Base-by-base conservation (phyloP, 345 rosid species). In the Salix exigua region DNA sequence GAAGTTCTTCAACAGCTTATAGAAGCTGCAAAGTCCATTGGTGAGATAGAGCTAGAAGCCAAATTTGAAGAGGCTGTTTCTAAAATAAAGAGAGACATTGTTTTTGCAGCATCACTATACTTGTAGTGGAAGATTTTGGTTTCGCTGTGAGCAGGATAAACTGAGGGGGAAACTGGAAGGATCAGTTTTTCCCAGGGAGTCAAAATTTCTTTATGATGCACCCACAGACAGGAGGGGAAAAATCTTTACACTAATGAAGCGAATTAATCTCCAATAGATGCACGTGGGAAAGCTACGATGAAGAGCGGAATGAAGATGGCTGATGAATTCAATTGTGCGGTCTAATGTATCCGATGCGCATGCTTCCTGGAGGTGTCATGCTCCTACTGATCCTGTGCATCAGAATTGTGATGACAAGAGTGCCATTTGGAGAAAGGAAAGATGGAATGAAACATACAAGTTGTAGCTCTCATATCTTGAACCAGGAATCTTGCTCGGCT, bases 1-100 rank as follows among this genome's bases (percentile, higher is more conserved):
- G 99, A 96, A 84, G 97, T 96, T 79, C 90, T 96, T 73, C 99
- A 92, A 78, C 98, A 93, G 87, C 98, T 96, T 79, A 92, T 96
- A 86, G 80, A 83, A 42, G 94, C 99, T 12, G 94, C 97, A 63
- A 92, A 89, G 72, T 92, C 98, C 17, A 86, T 92, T 17, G 99
- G 99, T 61, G 99, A 93, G 83, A 92, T 90, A 21, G 89, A 93
- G 79, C 87, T 96, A 21, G 89, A 94, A 81, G 79, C 86, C 10
- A 96, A 96, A 80, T 88, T 94, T 60, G 97, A 96, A 85, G 95
- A 89, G 72, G 97, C 97, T 11, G 97, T 92, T 79, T 87, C 91
- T 17, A 94, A 88, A 81, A 91, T 94, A 81, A 94, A 96, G 87
- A 90, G 98, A 82, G 99, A 96, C 84, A 94, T 96, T 25, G 99